Evolutionary conservation across 192 early-diverging fungal species (phyloP).

Genomic region (Linnemannia elongata): DNA sequence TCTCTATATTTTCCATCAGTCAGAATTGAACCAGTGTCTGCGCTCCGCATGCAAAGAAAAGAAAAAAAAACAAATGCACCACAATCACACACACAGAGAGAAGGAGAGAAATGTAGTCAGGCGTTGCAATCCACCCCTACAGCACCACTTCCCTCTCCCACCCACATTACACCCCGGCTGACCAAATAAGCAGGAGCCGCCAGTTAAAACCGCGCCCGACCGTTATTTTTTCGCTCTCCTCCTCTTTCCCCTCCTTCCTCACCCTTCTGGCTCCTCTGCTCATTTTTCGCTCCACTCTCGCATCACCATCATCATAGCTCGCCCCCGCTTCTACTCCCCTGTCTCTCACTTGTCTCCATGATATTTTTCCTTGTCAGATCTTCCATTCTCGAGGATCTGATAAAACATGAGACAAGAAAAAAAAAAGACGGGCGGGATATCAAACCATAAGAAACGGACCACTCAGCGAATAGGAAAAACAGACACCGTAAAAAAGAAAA

Average conservation of each 20-base stretch:
- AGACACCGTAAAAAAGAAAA: neutral
- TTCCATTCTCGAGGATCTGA: neutral
- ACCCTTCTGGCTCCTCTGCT: neutral
- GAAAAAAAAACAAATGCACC: neutral
- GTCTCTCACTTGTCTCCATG: neutral
- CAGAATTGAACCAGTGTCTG: neutral
- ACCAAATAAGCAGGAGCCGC: slow-evolving; percentile 7
- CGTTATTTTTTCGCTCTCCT: neutral
- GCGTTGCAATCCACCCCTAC: neutral
- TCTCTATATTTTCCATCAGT: neutral
- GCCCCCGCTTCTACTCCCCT: neutral
- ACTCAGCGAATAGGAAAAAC: slow-evolving; percentile 10
- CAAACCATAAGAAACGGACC: neutral
- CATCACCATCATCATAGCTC: neutral
- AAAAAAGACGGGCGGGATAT: neutral
- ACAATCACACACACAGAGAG: neutral
- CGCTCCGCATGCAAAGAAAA: neutral
- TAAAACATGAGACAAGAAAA: neutral
- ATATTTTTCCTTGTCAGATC: neutral
- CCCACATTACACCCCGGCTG: neutral
- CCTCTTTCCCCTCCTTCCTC: neutral
- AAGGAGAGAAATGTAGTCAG: neutral
- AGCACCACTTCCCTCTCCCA: neutral
- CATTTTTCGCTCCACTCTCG: neutral
- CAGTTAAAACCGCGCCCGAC: neutral